Conservation (phyloP, 2,329 filamentous ascomycete genomes). For the Davidsoniella neocaledoniae region DNA sequence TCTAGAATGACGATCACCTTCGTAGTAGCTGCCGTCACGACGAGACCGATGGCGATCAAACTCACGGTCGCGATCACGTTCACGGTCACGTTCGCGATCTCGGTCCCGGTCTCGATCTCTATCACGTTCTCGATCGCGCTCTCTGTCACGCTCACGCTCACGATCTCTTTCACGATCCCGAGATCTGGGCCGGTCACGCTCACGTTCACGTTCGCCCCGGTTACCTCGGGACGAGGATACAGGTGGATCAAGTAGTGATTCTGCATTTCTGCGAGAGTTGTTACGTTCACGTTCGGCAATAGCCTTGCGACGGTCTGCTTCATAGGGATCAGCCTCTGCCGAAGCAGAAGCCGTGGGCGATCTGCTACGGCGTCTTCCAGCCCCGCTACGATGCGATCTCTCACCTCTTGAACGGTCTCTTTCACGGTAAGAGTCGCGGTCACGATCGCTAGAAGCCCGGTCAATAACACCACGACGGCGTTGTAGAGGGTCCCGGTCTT, state of each 20-base stretch:
- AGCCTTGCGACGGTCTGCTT: slow-evolving; percentile 84
- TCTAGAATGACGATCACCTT: slow-evolving; percentile 70
- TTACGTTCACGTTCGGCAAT: slow-evolving; percentile 89
- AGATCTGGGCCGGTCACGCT: slow-evolving; percentile 17
- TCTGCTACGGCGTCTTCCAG: slow-evolving; percentile 48
- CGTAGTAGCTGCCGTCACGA: slow-evolving; percentile 54
- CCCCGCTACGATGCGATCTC: slow-evolving; percentile 37
- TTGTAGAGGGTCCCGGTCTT: slow-evolving; percentile 45
- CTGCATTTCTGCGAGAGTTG: slow-evolving; percentile 29
- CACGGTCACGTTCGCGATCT: slow-evolving; percentile 31
- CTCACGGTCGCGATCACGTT: slow-evolving; percentile 23
- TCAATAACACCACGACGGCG: slow-evolving; percentile 36
- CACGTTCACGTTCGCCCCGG: slow-evolving; percentile 23
- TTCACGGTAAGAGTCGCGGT: slow-evolving; percentile 40
- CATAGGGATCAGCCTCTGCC: slow-evolving; percentile 71
- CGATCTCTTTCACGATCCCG: slow-evolving; percentile 16
- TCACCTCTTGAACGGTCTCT: slow-evolving; percentile 42
- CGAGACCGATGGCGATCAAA: slow-evolving; percentile 33
- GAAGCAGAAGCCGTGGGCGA: slow-evolving; percentile 35
- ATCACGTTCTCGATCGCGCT: slow-evolving; percentile 14
- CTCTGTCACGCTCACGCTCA: slow-evolving; percentile 16
- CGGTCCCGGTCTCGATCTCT: slow-evolving; percentile 30
- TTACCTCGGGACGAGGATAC: slow-evolving; percentile 17
- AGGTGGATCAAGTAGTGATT: slow-evolving; percentile 9
- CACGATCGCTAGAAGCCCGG: slow-evolving; percentile 27